Base-by-base conservation (phyloP, 2,329 filamentous ascomycete species). In the Fusarium sp. region DNA sequence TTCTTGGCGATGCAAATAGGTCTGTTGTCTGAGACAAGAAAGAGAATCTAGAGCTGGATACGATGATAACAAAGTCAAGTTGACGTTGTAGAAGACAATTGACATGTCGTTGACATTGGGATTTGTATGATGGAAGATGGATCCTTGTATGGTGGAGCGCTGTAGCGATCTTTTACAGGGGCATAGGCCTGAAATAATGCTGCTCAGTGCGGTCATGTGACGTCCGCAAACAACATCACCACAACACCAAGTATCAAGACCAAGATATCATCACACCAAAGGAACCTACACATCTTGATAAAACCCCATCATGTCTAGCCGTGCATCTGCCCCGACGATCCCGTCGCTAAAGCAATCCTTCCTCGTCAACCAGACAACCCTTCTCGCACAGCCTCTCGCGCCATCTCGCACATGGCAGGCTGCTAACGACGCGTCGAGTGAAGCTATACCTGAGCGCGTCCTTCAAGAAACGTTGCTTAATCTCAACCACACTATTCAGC, bases 321-420 rank as follows among this genome's bases (percentile, higher is more conserved):
- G 59, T 31, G 27, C 69, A 61, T 46, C 72, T 40, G 72, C 84
- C 1, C 86, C 86, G 4, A 89, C 88, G 2, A 83, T 90, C 66
- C 82, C 89, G 50, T 82, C 86, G 23, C 81, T 89, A 58, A 93
- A 93, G 76, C 86, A 88, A 54, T 76, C 83, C 64, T 93, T 93
- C 77, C 82, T 92, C 34, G 82, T 83, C 46, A 79, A 83, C 6
- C 89, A 92, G 74, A 89, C 87, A 58, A 86, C 87, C 10, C 81
- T 87, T 31, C 84, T 93, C 51, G 86, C 89, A 0, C 86, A 87
- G 70, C 83, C 85, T 11, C 82, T 90, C 62, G 74, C 81, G 11
- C 86, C 86, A 0, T 87, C 89, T 1, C 81, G 83, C 34, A 75
- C 83, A 62, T 87, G 89, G 83, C 84, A 81, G 58, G 76, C 78